Evolutionary conservation across 441 rosid genomes (phyloP).

Genomic region (Pelargonium myrrhifolium): DNA sequence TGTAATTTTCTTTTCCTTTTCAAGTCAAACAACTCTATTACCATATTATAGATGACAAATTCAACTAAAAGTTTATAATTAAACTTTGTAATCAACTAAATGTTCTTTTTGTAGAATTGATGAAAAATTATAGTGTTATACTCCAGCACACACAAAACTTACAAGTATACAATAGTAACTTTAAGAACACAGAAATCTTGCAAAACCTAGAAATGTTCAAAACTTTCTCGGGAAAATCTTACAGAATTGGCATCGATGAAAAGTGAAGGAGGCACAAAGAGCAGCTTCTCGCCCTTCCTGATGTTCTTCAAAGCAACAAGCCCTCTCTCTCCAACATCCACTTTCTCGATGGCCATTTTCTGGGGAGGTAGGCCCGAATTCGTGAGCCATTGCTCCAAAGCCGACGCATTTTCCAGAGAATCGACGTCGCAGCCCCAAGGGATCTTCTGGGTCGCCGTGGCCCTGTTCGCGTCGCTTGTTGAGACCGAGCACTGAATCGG

Average conservation of each 20-base stretch:
- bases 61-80: too few relatives aligned
- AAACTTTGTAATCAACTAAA: too few relatives aligned
- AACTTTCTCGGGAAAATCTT: slow-evolving; percentile 13
- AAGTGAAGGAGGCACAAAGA: slow-evolving; percentile 89
- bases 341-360: slow-evolving; percentile 74
- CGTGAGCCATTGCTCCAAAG: slow-evolving; percentile 73
- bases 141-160: too few relatives aligned
- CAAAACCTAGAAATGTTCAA: not conserved
- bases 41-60: too few relatives aligned
- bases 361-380: slow-evolving; percentile 76
- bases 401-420: slow-evolving; percentile 71
- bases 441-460: slow-evolving; percentile 31
- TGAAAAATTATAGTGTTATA: too few relatives aligned
- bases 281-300: slow-evolving; percentile 82
- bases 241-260: slow-evolving; percentile 83
- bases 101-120: too few relatives aligned
- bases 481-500: slow-evolving; percentile 21
- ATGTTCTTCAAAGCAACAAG: slow-evolving; percentile 78
- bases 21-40: too few relatives aligned
- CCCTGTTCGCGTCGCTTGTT: not conserved
- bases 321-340: slow-evolving; percentile 67
- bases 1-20: too few relatives aligned
- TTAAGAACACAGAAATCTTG: too few relatives aligned
- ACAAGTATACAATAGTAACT: too few relatives aligned
- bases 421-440: slow-evolving; percentile 92